These are phyloP conservation scores for Calonectria multiphialidica DNA, from an alignment of 2,329 filamentous ascomycete genomes.

Conservation along the genomic window DNA sequence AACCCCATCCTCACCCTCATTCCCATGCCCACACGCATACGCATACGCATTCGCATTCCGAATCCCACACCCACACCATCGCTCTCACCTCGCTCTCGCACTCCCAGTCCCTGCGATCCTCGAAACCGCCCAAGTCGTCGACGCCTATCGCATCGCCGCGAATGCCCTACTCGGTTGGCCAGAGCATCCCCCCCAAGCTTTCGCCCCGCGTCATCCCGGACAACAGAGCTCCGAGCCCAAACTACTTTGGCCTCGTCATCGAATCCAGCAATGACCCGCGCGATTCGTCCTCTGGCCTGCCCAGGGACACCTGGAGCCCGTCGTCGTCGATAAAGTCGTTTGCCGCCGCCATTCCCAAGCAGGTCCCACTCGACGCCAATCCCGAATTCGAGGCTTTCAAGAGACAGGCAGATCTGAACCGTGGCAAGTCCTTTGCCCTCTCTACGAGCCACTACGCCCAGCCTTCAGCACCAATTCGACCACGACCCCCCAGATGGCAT, in stretches of 20 bases:
- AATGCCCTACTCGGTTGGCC: conserved; percentile 66
- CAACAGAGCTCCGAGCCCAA: conserved; percentile 74
- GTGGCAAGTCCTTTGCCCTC: conserved; percentile 59
- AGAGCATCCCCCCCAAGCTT: conserved; percentile 64
- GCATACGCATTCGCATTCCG: conserved; percentile 55
- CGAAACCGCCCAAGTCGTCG: conserved; percentile 54
- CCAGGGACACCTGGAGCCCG: conserved; percentile 81
- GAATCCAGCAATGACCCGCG: conserved; percentile 71
- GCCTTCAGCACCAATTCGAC: conserved; percentile 50
- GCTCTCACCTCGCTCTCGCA: conserved; percentile 51
- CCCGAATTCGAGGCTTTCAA: conserved; percentile 86
- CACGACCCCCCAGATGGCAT: conserved; percentile 60
- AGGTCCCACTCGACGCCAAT: conserved; percentile 80
- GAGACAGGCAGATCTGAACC: conserved; percentile 77
- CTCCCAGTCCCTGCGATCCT: conserved; percentile 56
- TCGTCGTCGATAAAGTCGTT: conserved; percentile 79
- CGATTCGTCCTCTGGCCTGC: conserved; percentile 73
- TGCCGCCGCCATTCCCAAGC: conserved; percentile 74
- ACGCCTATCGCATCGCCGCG: conserved; percentile 67
- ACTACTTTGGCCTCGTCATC: conserved; percentile 86
- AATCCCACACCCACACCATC: conserved; percentile 56
- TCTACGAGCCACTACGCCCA: conserved; percentile 59
- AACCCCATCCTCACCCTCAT: conserved; percentile 43
- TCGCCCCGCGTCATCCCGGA: conserved; percentile 56
- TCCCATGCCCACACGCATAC: conserved; percentile 54